Percentiles rank a stretch among this genome's conserved stretches.
These are phyloP conservation scores for Hypholoma fasciculare DNA, from an alignment of 768 basidiomycete species.

Conservation along the genomic window DNA sequence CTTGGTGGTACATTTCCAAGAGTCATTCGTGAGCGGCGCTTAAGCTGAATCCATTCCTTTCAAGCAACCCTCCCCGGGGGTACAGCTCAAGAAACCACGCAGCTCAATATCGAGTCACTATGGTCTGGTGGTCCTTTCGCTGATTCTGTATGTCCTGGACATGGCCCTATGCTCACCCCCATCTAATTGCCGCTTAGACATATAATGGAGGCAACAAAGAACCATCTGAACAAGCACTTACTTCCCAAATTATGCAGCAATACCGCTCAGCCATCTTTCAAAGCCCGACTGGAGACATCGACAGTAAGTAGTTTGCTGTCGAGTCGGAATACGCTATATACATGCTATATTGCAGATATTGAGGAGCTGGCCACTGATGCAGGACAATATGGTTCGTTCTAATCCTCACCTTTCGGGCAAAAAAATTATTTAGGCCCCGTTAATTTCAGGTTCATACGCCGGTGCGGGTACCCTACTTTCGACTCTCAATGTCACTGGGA, in stretches of 20 bases:
- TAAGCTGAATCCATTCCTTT: not conserved
- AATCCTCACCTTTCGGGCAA: not conserved
- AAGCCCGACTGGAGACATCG: slow-evolving; percentile 58
- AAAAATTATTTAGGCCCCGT: not conserved
- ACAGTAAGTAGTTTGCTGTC: slow-evolving; percentile 35
- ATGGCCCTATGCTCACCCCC: not conserved
- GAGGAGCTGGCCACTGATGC: slow-evolving; percentile 49
- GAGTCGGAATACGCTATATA: not conserved
- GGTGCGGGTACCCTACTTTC: slow-evolving; percentile 63
- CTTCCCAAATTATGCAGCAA: slow-evolving; percentile 48
- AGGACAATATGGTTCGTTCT: slow-evolving; percentile 57
- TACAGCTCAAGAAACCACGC: slow-evolving; percentile 55
- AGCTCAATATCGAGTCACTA: slow-evolving; percentile 74
- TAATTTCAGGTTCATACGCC: slow-evolving; percentile 61
- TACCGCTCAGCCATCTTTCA: slow-evolving; percentile 60
- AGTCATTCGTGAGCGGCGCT: not conserved
- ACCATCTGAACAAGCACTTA: slow-evolving; percentile 39
- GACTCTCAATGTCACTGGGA: slow-evolving; percentile 41
- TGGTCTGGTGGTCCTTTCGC: slow-evolving; percentile 51
- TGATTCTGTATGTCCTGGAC: not conserved
- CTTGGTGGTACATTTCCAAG: slow-evolving; percentile 48
- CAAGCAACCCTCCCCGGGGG: slow-evolving; percentile 61
- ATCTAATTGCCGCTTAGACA: slow-evolving; percentile 29
- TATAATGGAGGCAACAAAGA: slow-evolving; percentile 75
- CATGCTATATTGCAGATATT: slow-evolving; percentile 40